Base-by-base conservation (phyloP, 352 stramenopile genomes). In the Phytophthora chlamydospora region DNA sequence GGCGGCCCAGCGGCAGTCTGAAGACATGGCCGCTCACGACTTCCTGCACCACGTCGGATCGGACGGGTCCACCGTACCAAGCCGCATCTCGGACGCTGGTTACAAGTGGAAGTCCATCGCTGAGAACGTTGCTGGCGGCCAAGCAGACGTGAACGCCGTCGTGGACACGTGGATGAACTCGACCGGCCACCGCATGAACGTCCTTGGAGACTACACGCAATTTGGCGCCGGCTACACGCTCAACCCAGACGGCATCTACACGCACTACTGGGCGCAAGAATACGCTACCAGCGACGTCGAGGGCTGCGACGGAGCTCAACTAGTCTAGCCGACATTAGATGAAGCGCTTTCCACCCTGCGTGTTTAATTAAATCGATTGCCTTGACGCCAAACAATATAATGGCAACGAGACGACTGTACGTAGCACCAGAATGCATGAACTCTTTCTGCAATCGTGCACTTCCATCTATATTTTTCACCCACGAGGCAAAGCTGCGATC, bases 151-250 rank as follows among this genome's bases (percentile, higher is more conserved):
- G 21, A 27, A 60, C 2, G 44, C 48, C 12, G 68, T 71, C 39
- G 73, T 83, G 63, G 54, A 62, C 36, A 62, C 60, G 44, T 83
- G 70, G 74, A 82, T 82, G 73, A 63, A 71, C 60, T 81, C 73
- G 44, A 35, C 48, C 14, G 73, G 69, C n/a, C 73, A 81, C 54
- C 57, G 60, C 17, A 49, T 51, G 27, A 81, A 78, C 62, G 64
- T 82, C 48, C 33, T 82, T 9, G 48, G 47, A 29, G 24, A 52
- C 10, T 71, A 66, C 24, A 62, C 49, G 10, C 43, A 58, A 16
- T 60, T 70, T 16, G 55, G 55, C 16, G 55, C 45, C 0, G 62
- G 46, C 6, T 71, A 71, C 55, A 53, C 55, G 0, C 62, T 62
- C 57, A 68, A 54, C 51, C 21, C 57, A 0, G 47, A 58, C 16